These are phyloP conservation scores for Clarireedia monteithiana DNA, from an alignment of 2,329 filamentous ascomycete species.

Conservation along the genomic window DNA sequence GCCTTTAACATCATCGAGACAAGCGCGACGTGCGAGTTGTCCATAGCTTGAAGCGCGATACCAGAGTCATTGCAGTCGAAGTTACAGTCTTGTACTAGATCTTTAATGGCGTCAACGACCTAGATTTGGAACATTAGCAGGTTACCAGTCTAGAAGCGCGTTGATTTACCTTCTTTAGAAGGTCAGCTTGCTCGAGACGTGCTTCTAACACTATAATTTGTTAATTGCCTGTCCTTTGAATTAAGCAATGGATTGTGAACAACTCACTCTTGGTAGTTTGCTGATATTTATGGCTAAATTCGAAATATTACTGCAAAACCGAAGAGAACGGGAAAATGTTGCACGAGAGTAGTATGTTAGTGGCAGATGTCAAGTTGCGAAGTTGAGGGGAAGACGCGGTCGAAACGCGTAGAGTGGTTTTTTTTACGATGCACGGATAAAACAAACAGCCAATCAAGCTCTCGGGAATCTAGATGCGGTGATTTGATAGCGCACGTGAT, in stretches of 20 bases:
- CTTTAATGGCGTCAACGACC: slow-evolving; percentile 99
- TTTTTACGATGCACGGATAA: slow-evolving; percentile 1
- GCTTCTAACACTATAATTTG: slow-evolving; percentile 71
- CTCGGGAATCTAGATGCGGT: too few relatives aligned
- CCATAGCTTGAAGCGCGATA: slow-evolving; percentile 97
- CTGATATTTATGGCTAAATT: neutral
- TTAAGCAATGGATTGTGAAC: too few relatives aligned
- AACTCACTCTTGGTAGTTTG: slow-evolving; percentile 2
- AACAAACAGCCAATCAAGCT: neutral
- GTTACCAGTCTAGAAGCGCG: neutral
- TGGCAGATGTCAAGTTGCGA: neutral
- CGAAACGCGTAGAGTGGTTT: slow-evolving; percentile 10
- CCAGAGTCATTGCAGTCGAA: slow-evolving; percentile 99
- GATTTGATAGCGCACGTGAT: too few relatives aligned
- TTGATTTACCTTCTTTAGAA: slow-evolving; percentile 78
- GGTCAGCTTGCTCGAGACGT: slow-evolving; percentile 85
- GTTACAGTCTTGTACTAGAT: slow-evolving; percentile 99
- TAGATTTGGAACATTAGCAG: slow-evolving; percentile 33
- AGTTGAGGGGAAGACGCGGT: slow-evolving; percentile 8
- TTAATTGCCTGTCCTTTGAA: slow-evolving; percentile 1
- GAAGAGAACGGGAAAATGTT: neutral
- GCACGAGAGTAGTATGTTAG: neutral
- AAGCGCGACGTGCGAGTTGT: slow-evolving; percentile 98
- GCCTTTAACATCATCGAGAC: slow-evolving; percentile 98
- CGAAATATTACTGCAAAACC: too few relatives aligned